Evolutionary conservation across 495 filamentous ascomycete species (phyloP).

Genomic region (Podospora sp.): DNA sequence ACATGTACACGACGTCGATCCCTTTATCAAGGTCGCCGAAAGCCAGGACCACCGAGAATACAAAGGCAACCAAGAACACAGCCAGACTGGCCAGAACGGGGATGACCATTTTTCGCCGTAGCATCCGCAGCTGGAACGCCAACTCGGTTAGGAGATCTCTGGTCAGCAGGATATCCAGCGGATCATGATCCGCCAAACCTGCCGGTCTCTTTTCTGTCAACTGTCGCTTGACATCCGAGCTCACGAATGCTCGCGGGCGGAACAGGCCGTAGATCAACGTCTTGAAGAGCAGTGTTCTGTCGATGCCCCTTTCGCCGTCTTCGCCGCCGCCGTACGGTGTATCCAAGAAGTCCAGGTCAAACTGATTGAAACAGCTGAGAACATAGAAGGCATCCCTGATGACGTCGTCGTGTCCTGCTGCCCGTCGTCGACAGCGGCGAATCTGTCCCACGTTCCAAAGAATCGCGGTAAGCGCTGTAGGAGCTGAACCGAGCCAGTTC

Average conservation of each 20-base stretch:
- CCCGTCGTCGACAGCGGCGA: neutral
- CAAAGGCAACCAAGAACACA: conserved; percentile 15
- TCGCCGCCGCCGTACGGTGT: neutral
- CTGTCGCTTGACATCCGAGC: neutral
- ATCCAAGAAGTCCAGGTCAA: conserved; percentile 1
- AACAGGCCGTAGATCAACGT: neutral
- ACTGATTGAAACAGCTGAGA: conserved; percentile 20
- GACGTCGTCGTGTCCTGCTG: neutral
- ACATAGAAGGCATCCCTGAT: conserved; percentile 14
- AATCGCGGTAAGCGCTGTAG: conserved; percentile 13
- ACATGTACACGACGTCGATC: neutral
- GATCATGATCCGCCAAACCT: neutral
- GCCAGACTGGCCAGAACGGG: conserved; percentile 14
- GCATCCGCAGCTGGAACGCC: conserved; percentile 5
- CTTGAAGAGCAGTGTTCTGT: neutral
- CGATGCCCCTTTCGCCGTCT: neutral
- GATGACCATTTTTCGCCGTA: conserved; percentile 14
- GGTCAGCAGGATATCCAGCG: neutral
- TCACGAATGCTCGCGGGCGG: neutral
- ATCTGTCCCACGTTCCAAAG: conserved; percentile 16
- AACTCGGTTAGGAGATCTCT: neutral
- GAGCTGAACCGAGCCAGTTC: conserved; percentile 17
- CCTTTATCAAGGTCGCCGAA: conserved; percentile 21
- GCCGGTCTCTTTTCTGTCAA: neutral
- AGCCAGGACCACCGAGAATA: conserved; percentile 16